These are phyloP conservation scores for Gaeumannomyces tritici DNA, from an alignment of 2,329 filamentous ascomycete genomes.

Conservation along the genomic window DNA sequence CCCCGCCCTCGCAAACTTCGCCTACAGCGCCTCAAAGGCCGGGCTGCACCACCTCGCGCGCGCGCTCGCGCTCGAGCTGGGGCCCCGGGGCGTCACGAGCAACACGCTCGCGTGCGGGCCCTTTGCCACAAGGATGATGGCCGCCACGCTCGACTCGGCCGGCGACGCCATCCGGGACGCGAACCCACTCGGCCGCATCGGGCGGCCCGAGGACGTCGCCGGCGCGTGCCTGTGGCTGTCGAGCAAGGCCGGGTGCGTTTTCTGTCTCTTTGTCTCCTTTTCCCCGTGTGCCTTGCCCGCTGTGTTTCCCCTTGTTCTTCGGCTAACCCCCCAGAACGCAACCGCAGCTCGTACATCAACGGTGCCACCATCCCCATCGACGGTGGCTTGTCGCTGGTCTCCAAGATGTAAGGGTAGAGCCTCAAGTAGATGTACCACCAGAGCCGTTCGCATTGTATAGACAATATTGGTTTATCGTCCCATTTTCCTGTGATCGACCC, in stretches of 20 bases:
- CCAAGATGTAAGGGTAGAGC: slow-evolving; percentile 32
- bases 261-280: not conserved
- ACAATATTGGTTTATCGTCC: not conserved
- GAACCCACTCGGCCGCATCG: slow-evolving; percentile 59
- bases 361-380: slow-evolving; percentile 56
- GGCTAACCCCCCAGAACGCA: not conserved
- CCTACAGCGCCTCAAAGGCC: slow-evolving; percentile 53
- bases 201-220: slow-evolving; percentile 58
- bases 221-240: slow-evolving; percentile 62
- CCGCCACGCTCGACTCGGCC: slow-evolving; percentile 44
- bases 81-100: slow-evolving; percentile 48
- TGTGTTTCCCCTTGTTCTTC: not conserved
- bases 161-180: slow-evolving; percentile 43
- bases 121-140: slow-evolving; percentile 62
- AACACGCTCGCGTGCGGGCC: slow-evolving; percentile 67
- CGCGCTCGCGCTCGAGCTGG: slow-evolving; percentile 50
- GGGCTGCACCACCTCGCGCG: slow-evolving; percentile 54
- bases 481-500: no score
- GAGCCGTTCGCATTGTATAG: not conserved
- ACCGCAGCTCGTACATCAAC: slow-evolving; percentile 44
- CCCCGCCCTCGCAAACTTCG: slow-evolving; percentile 47
- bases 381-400: slow-evolving; percentile 38
- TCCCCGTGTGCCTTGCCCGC: not conserved
- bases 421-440: not conserved
- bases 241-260: slow-evolving; percentile 49